Conservation (phyloP, 2,329 filamentous ascomycete species). For the Colletotrichum tabaci region DNA sequence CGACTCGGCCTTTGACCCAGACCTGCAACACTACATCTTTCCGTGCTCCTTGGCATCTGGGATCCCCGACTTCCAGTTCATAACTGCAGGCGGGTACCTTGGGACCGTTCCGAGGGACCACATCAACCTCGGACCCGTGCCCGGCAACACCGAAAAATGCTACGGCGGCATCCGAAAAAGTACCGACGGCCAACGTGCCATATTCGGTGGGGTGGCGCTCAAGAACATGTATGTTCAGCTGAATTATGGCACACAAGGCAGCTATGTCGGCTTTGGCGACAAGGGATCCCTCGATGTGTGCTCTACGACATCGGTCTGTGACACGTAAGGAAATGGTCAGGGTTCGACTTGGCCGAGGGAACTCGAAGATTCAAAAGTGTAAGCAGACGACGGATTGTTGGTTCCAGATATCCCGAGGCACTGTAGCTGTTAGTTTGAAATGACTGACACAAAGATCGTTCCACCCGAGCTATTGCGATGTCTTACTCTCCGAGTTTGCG, state of each 20-base stretch:
- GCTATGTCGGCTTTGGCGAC: conserved; percentile 30
- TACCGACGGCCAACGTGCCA: conserved; percentile 65
- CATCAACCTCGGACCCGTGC: conserved; percentile 68
- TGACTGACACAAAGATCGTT: neutral
- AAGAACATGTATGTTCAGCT: conserved; percentile 78
- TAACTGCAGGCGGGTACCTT: conserved; percentile 63
- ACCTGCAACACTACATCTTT: conserved; percentile 67
- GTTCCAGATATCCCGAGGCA: neutral
- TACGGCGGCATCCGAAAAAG: conserved; percentile 82
- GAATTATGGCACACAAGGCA: conserved; percentile 27
- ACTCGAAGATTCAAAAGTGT: neutral
- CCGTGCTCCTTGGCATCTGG: conserved; percentile 67
- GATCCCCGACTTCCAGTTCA: conserved; percentile 72
- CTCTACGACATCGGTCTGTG: conserved; percentile 21
- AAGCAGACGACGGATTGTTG: neutral
- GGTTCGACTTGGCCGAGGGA: neutral
- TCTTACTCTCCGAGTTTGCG: neutral
- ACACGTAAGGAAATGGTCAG: neutral
- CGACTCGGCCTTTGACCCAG: conserved; percentile 64
- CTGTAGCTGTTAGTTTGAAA: neutral
- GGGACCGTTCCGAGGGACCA: conserved; percentile 69
- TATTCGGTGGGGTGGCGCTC: conserved; percentile 85
- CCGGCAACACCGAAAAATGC: conserved; percentile 69
- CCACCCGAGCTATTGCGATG: conserved; percentile 2
- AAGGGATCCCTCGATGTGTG: conserved; percentile 34